Percentiles rank a stretch among this genome's conserved stretches.
Evolutionary conservation across 139 green algal species (phyloP).

Genomic region (Ettlia oleoabundans): DNA sequence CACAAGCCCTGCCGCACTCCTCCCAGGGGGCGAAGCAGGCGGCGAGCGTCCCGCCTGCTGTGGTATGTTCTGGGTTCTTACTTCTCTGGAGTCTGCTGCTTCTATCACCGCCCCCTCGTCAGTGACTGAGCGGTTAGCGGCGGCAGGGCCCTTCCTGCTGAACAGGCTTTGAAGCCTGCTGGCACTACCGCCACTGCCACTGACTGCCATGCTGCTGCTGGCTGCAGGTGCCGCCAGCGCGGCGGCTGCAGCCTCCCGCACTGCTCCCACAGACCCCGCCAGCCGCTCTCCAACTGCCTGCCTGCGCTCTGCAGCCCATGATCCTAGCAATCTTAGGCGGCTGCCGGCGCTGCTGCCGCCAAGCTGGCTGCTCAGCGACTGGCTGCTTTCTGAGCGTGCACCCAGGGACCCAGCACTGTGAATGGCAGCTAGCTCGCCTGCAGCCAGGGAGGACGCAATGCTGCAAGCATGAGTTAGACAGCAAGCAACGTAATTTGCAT

Average conservation of each 20-base stretch:
- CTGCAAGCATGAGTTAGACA: too few species aligned
- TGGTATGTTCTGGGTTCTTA: not conserved
- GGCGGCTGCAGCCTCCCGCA: too few species aligned
- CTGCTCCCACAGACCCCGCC: slow-evolving; percentile 11
- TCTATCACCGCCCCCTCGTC: not conserved
- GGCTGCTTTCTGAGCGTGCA: too few species aligned
- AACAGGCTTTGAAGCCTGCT: slow-evolving; percentile 23
- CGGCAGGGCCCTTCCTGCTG: not conserved
- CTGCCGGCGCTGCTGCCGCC: not conserved
- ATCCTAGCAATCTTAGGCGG: slow-evolving; percentile 6
- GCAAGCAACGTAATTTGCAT: too few species aligned
- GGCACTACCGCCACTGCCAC: slow-evolving; percentile 4
- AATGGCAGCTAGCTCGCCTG: not conserved
- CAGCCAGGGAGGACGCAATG: too few species aligned
- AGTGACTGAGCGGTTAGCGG: not conserved
- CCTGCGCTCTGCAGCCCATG: slow-evolving; percentile 32
- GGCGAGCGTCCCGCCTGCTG: not conserved
- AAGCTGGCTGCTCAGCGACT: too few species aligned
- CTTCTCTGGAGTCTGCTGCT: not conserved
- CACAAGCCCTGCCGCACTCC: not conserved
- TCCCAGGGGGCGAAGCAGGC: not conserved
- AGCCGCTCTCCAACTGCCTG: slow-evolving; percentile 4
- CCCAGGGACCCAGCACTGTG: too few species aligned
- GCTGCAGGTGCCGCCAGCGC: not conserved
- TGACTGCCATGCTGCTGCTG: not conserved